phyloP scores from a whole-genome alignment of 495 filamentous ascomycete genomes.

The Xylaria venustula region DNA sequence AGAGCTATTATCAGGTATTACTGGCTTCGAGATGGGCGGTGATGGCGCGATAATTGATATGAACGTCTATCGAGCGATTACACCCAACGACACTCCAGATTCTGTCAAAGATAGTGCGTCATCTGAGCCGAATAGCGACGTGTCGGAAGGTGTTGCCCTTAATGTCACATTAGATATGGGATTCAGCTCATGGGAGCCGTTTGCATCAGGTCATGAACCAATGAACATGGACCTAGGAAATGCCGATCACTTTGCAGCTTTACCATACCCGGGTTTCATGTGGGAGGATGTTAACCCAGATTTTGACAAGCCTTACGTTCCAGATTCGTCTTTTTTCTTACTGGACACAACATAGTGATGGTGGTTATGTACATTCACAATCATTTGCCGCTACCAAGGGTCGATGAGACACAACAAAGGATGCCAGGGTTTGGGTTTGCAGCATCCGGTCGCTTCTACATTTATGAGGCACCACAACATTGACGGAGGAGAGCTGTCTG shows the following conservation, averaged over 20 bases:
- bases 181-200: constrained; percentile 42
- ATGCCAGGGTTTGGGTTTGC: too few relatives aligned
- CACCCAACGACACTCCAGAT: constrained; percentile 57
- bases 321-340: constrained; percentile 43
- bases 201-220: constrained; percentile 14
- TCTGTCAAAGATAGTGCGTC: constrained; percentile 52
- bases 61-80: constrained; percentile 44
- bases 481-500: not conserved
- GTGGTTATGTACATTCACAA: not conserved
- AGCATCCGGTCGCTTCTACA: not conserved
- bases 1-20: constrained; percentile 34
- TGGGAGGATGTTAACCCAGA: constrained; percentile 42
- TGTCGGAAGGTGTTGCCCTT: constrained; percentile 43
- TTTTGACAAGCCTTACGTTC: constrained; percentile 41
- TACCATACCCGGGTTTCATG: constrained; percentile 19
- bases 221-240: constrained; percentile 6
- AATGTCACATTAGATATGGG: constrained; percentile 41
- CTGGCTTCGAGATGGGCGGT: constrained; percentile 35
- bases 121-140: constrained; percentile 55
- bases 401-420: too few relatives aligned
- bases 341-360: constrained; percentile 36
- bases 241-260: not conserved
- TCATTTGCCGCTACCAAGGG: too few relatives aligned
- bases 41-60: constrained; percentile 45
- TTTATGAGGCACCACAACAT: constrained; percentile 2